Percentiles rank a stretch among this genome's conserved stretches.
These are phyloP conservation scores for Verticillium klebahnii DNA, from an alignment of 2,329 filamentous ascomycete genomes.

Conservation along the genomic window DNA sequence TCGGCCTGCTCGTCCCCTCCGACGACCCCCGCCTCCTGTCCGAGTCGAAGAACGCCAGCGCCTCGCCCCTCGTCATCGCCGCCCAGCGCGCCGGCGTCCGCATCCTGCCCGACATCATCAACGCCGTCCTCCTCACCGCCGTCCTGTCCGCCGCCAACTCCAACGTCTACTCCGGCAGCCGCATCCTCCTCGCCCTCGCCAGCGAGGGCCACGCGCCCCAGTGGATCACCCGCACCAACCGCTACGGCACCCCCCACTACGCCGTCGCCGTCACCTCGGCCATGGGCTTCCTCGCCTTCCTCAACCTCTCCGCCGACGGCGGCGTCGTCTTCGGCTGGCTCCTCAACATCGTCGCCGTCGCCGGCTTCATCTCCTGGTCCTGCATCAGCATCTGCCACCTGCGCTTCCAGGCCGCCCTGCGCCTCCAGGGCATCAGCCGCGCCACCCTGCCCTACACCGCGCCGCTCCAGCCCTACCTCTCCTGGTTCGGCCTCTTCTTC, in stretches of 20 bases:
- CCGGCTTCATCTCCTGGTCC: slow-evolving; percentile 67
- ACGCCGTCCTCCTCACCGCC: slow-evolving; percentile 71
- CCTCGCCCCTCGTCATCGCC: slow-evolving; percentile 61
- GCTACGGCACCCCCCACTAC: slow-evolving; percentile 56
- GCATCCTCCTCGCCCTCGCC: slow-evolving; percentile 63
- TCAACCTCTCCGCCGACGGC: slow-evolving; percentile 58
- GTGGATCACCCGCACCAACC: slow-evolving; percentile 56
- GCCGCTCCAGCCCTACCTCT: slow-evolving; percentile 57
- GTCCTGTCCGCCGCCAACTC: slow-evolving; percentile 76
- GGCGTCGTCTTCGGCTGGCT: slow-evolving; percentile 67
- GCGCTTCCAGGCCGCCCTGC: slow-evolving; percentile 58
- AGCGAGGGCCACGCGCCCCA: slow-evolving; percentile 58
- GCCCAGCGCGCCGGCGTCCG: slow-evolving; percentile 58
- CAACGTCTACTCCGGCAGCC: slow-evolving; percentile 68
- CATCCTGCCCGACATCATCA: slow-evolving; percentile 66
- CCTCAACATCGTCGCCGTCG: slow-evolving; percentile 64
- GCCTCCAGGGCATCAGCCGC: slow-evolving; percentile 52
- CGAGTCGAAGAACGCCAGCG: slow-evolving; percentile 50
- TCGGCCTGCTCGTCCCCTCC: slow-evolving; percentile 66
- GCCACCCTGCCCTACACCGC: slow-evolving; percentile 56
- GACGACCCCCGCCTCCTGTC: slow-evolving; percentile 47
- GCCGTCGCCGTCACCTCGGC: slow-evolving; percentile 53
- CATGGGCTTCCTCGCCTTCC: slow-evolving; percentile 61
- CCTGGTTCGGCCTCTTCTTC: slow-evolving; percentile 63
- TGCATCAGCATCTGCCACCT: slow-evolving; percentile 62